Evolutionary conservation across 768 basidiomycete genomes (phyloP).

Genomic region (Hygrophoropsis aurantiaca): DNA sequence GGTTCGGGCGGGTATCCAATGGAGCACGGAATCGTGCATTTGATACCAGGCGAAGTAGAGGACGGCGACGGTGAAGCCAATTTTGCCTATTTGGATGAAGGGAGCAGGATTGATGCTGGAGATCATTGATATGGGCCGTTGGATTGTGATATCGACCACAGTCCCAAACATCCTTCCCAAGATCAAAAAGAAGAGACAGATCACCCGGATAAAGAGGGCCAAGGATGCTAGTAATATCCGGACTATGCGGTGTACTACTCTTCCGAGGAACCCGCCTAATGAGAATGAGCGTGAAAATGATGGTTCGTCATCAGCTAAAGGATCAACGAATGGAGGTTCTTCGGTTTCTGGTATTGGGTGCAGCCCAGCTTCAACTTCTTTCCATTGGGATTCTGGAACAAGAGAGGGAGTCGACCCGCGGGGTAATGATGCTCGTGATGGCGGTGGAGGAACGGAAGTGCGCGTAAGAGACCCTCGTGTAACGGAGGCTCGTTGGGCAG

Average conservation of each 20-base stretch:
- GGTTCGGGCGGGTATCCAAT: conserved; percentile 33
- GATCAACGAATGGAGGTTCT: conserved; percentile 39
- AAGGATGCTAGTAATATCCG: conserved; percentile 30
- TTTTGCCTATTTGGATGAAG: conserved; percentile 36
- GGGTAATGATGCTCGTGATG: conserved; percentile 32
- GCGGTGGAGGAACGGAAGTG: conserved; percentile 37
- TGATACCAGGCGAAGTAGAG: conserved; percentile 47
- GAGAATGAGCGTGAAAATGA: conserved; percentile 33
- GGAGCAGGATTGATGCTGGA: conserved; percentile 31
- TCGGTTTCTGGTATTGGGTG: conserved; percentile 67
- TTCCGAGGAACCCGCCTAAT: conserved; percentile 46
- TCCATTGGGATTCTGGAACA: conserved; percentile 13
- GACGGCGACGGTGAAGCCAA: conserved; percentile 40
- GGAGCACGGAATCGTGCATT: conserved; percentile 36
- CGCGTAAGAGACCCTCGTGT: conserved; percentile 31
- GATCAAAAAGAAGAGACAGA: conserved; percentile 40
- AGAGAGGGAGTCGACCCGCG: conserved; percentile 40
- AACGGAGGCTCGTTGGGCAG: conserved; percentile 31
- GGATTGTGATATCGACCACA: conserved; percentile 45
- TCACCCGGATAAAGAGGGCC: conserved; percentile 19
- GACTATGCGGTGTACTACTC: conserved; percentile 36
- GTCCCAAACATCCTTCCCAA: conserved; percentile 51
- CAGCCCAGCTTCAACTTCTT: conserved; percentile 51
- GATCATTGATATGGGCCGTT: conserved; percentile 46
- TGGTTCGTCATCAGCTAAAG: conserved; percentile 22